Evolutionary conservation across 2,329 filamentous ascomycete species (phyloP).

Genomic region (Beauveria asiatica): DNA sequence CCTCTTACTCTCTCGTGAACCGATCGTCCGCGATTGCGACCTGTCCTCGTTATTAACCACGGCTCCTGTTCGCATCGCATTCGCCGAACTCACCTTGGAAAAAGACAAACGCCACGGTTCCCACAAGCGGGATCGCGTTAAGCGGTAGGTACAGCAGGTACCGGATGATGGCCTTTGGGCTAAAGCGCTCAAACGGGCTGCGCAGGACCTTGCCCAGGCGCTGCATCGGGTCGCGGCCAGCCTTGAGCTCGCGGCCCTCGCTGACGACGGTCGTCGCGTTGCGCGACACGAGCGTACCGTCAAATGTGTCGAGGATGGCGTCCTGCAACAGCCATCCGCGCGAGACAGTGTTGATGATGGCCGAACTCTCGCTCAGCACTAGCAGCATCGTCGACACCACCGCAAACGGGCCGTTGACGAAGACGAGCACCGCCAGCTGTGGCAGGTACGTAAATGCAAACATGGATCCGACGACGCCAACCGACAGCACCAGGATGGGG

Average conservation of each 20-base stretch:
- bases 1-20: slow-evolving; percentile 47
- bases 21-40: slow-evolving; percentile 37
- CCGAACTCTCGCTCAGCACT: slow-evolving; percentile 54
- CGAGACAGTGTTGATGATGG: slow-evolving; percentile 47
- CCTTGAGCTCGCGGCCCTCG: slow-evolving; percentile 64
- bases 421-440: slow-evolving; percentile 71
- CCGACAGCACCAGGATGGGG: slow-evolving; percentile 60
- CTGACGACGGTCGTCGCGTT: slow-evolving; percentile 55
- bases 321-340: slow-evolving; percentile 73
- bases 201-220: slow-evolving; percentile 50
- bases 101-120: slow-evolving; percentile 71
- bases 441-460: slow-evolving; percentile 82
- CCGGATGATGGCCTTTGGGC: slow-evolving; percentile 57
- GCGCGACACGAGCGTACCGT: slow-evolving; percentile 54
- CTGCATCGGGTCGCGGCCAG: slow-evolving; percentile 46
- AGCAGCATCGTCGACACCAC: slow-evolving; percentile 64
- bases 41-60: slow-evolving; percentile 19
- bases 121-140: slow-evolving; percentile 87
- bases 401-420: slow-evolving; percentile 77
- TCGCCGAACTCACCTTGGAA: slow-evolving; percentile 50
- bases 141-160: slow-evolving; percentile 82
- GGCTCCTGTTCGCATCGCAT: neutral
- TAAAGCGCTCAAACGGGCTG: slow-evolving; percentile 48
- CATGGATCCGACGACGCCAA: slow-evolving; percentile 68
- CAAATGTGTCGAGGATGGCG: slow-evolving; percentile 80